Base-by-base conservation (phyloP, 139 green algal genomes). In the Chlorella vulgaris region DNA sequence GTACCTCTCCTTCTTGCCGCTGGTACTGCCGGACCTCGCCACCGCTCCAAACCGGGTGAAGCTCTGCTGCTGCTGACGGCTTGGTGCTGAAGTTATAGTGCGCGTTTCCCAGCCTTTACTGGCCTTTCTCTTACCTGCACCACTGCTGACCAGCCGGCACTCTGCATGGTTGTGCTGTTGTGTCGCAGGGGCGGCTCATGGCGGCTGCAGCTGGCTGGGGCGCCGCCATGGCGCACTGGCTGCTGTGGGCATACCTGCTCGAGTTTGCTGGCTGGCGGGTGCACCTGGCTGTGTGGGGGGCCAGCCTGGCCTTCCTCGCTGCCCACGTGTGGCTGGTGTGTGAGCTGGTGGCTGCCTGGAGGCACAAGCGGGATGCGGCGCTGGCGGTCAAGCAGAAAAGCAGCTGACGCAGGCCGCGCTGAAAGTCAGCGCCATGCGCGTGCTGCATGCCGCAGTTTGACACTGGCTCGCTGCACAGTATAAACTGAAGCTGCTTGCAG, bases 1-100 rank as follows among this genome's bases (percentile, higher is more conserved):
- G 96, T 99, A 91, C 80, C 87, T 98, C n/a, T 81, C 82, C 58
- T 89, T 98, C 40, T 58, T 97, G 67, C 96, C 95, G 8, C 69
- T 98, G 66, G 83, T 88, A 31, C 74, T 97, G 76, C 90, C 89
- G 13, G 26, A 68, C 1, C 50, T 95, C 42, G 21, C 61, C 29
- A 55, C 50, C 0, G 68, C 76, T 10, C 28, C 21, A 2, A 78
- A 76, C 65, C 53, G 67, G 81, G 71, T 80, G 51, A 31, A 50
- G 24, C 0, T 5, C 55, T 15, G 36, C 66, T 73, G 66, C 36
- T 50, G 28, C 47, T 58, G 47, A 65, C 55, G 18, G 55, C 15
- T 8, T 65, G 15, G 15, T n/a, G 21, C 18, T 65, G n/a, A n/a
- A 28, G 8, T n/a, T 65, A 5, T n/a, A n/a, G 18, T 65, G 55